Conservation (phyloP, 306 rosid species). For the Hippophae gyantsensis region DNA sequence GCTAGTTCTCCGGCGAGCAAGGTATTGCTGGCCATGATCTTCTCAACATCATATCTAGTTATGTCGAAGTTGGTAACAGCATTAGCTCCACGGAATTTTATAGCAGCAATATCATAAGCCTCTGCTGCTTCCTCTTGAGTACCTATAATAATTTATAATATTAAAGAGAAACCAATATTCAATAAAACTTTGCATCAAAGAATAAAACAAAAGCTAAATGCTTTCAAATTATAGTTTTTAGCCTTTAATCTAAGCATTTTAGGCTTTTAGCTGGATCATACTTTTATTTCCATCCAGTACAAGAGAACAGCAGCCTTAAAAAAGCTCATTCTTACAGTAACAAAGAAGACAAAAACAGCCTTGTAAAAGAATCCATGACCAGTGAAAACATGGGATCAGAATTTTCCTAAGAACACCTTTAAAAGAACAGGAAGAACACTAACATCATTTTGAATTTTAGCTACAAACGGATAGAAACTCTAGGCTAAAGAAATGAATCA, state of each 20-base stretch:
- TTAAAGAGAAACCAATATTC: neutral
- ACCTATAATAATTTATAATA: conserved; percentile 33
- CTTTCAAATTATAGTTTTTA: neutral
- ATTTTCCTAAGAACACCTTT: conserved; percentile 14
- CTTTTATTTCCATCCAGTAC: conserved; percentile 6
- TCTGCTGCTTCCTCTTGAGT: conserved; percentile 99
- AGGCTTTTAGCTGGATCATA: conserved; percentile 1
- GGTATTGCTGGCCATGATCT: conserved; percentile 76
- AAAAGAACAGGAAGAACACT: neutral
- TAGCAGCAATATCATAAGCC: conserved; percentile 93
- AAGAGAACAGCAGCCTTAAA: conserved; percentile 35
- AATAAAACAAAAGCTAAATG: neutral
- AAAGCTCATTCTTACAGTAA: conserved; percentile 27
- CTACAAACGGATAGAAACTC: no score
- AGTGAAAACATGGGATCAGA: conserved; percentile 22
- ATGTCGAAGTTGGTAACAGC: conserved; percentile 92
- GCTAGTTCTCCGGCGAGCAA: conserved; percentile 77
- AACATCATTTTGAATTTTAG: no score
- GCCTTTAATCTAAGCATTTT: conserved; percentile 18
- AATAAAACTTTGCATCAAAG: neutral
- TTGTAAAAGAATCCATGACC: conserved; percentile 32
- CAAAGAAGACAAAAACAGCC: conserved; percentile 44
- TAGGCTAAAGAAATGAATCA: neutral
- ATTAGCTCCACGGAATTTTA: conserved; percentile 78
- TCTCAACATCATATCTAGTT: conserved; percentile 76